These are phyloP conservation scores for Kwoniella botswanensis DNA, from an alignment of 768 basidiomycete genomes.

Conservation along the genomic window DNA sequence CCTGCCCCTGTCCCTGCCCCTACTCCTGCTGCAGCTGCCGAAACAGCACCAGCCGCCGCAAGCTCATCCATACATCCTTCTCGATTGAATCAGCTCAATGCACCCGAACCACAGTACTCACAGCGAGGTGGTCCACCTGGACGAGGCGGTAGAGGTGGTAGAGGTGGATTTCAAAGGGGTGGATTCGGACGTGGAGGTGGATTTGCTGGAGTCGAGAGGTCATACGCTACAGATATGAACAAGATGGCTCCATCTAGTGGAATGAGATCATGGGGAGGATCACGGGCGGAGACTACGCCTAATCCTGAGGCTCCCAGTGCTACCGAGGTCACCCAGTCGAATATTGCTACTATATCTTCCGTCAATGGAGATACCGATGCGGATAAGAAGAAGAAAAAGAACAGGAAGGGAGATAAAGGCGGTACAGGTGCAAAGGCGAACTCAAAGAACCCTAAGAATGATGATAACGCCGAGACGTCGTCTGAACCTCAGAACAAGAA, in stretches of 20 bases:
- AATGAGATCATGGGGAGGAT: slow-evolving; percentile 48
- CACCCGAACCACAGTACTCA: slow-evolving; percentile 29
- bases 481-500: slow-evolving; percentile 39
- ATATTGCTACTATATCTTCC: slow-evolving; percentile 2
- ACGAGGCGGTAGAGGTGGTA: slow-evolving; percentile 44
- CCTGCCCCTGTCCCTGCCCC: slow-evolving; percentile 23
- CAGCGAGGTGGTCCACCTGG: slow-evolving; percentile 40
- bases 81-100: slow-evolving; percentile 50
- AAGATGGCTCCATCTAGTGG: slow-evolving; percentile 29
- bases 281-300: slow-evolving; percentile 20
- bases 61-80: slow-evolving; percentile 64
- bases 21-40: slow-evolving; percentile 28
- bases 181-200: slow-evolving; percentile 54
- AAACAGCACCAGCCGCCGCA: slow-evolving; percentile 52
- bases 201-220: slow-evolving; percentile 49
- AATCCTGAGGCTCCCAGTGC: not conserved
- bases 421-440: slow-evolving; percentile 55
- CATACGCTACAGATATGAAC: slow-evolving; percentile 39
- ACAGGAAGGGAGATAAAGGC: slow-evolving; percentile 56
- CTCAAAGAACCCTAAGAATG: slow-evolving; percentile 39
- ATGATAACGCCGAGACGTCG: not conserved
- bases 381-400: slow-evolving; percentile 48
- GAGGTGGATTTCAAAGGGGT: slow-evolving; percentile 56
- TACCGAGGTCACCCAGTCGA: not conserved
- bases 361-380: not conserved